A percentile compares a stretch with the other conserved stretches of the same genome.
These are phyloP conservation scores for Xylariaceae sp. DNA, from an alignment of 2,329 filamentous ascomycete species.

Conservation along the genomic window DNA sequence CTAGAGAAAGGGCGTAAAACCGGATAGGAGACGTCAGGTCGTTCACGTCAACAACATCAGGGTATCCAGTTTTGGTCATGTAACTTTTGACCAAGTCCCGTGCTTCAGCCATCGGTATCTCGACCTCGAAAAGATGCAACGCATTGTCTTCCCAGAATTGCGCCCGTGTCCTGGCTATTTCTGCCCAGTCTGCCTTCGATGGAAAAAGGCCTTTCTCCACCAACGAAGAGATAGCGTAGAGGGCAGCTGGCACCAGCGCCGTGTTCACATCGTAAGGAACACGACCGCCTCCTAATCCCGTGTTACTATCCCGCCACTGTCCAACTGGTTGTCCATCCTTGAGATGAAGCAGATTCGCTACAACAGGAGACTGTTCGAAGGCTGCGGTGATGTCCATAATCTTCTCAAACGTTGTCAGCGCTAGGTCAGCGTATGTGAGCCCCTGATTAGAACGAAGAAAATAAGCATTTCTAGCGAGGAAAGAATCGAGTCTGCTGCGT, in stretches of 20 bases:
- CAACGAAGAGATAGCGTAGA: slow-evolving; percentile 52
- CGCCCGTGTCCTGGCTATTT: slow-evolving; percentile 45
- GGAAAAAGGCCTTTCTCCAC: slow-evolving; percentile 47
- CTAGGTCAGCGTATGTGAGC: slow-evolving; percentile 49
- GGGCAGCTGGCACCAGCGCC: slow-evolving; percentile 55
- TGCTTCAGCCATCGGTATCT: slow-evolving; percentile 41
- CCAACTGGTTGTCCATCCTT: slow-evolving; percentile 51
- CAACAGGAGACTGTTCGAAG: slow-evolving; percentile 48
- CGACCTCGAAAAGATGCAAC: slow-evolving; percentile 51
- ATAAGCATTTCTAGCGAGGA: slow-evolving; percentile 41
- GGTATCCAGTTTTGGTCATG: slow-evolving; percentile 37
- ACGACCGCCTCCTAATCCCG: slow-evolving; percentile 55
- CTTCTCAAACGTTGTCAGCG: slow-evolving; percentile 48
- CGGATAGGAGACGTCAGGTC: slow-evolving; percentile 40
- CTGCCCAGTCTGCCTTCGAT: slow-evolving; percentile 42
- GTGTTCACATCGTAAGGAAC: slow-evolving; percentile 64
- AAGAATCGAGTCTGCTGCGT: slow-evolving; percentile 32
- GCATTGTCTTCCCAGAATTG: slow-evolving; percentile 58
- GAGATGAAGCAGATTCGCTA: slow-evolving; percentile 53
- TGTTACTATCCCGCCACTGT: slow-evolving; percentile 58
- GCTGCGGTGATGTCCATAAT: slow-evolving; percentile 52
- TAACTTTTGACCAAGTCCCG: slow-evolving; percentile 45
- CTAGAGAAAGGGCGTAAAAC: slow-evolving; percentile 53
- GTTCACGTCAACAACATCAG: slow-evolving; percentile 40
- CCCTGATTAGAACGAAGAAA: slow-evolving; percentile 47